Conservation (phyloP, 306 rosid genomes). For the Cucumis melo region DNA sequence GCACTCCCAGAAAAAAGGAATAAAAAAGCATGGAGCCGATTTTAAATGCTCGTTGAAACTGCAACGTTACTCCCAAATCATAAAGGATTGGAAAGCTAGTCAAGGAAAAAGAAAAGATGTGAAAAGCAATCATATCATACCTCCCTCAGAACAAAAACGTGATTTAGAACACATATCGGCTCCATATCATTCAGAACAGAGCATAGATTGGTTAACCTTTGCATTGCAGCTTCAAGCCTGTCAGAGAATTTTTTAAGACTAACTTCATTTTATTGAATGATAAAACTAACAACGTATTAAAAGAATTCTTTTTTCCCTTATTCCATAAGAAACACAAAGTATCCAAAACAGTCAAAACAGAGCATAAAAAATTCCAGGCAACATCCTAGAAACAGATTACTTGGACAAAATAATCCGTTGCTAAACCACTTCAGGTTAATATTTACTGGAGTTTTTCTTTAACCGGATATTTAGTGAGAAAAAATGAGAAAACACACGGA, state of each 20-base stretch:
- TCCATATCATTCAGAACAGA: conserved; percentile 97
- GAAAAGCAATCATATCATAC: conserved; percentile 19
- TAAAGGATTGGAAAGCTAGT: neutral
- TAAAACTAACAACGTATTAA: neutral
- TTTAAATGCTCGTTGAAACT: neutral
- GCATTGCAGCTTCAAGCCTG: conserved; percentile 99
- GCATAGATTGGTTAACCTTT: conserved; percentile 90
- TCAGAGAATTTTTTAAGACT: neutral
- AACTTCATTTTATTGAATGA: neutral
- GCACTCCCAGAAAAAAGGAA: neutral
- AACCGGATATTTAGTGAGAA: no score
- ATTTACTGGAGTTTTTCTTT: neutral
- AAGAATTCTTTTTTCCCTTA: neutral
- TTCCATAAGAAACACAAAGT: neutral
- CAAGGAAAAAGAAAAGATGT: neutral
- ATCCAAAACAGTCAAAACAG: neutral
- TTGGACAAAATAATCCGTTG: neutral
- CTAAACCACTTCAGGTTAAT: neutral
- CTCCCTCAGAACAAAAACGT: conserved; percentile 92
- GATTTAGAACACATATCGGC: conserved; percentile 92
- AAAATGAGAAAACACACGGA: no score
- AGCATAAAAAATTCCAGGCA: neutral
- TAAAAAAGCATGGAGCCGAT: neutral
- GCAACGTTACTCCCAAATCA: neutral
- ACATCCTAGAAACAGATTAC: neutral